These are phyloP conservation scores for Diutina ranongensis DNA, from an alignment of 1,139 yeast species.

Conservation along the genomic window DNA sequence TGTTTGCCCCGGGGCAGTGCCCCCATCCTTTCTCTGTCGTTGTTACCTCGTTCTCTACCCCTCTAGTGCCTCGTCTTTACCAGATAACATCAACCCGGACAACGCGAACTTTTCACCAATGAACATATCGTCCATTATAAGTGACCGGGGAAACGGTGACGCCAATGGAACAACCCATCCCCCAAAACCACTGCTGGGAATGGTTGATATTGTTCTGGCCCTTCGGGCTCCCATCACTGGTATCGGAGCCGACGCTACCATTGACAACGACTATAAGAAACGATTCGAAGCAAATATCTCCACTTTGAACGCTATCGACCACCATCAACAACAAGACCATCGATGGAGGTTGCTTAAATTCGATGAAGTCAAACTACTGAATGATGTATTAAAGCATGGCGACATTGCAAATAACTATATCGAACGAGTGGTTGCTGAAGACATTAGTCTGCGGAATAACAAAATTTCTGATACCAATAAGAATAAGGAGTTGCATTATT, in stretches of 20 bases:
- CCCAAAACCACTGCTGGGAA: neutral
- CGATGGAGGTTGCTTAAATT: constrained; percentile 1
- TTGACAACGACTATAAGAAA: neutral
- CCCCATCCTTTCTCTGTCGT: no score
- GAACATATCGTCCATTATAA: constrained; percentile 1
- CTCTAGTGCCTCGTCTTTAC: no score
- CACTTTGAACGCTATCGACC: neutral
- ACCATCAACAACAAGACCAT: neutral
- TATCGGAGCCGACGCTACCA: neutral
- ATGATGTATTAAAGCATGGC: neutral
- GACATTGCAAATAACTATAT: constrained; percentile 2
- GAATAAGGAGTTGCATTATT: constrained; percentile 2
- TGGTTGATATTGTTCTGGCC: neutral
- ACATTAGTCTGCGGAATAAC: constrained; percentile 2
- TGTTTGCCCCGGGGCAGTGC: no score
- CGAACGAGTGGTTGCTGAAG: constrained; percentile 6
- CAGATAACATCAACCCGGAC: no score
- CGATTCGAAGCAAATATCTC: neutral
- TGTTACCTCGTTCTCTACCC: no score
- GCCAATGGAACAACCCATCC: neutral
- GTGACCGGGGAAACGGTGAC: neutral
- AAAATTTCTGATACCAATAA: constrained; percentile 5
- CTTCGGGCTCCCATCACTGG: neutral
- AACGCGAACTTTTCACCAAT: constrained; percentile 3
- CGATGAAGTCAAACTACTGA: constrained; percentile 3